A percentile compares a stretch with the other conserved stretches of the same genome.
These are phyloP conservation scores for Tetraselmis chui DNA, from an alignment of 139 green algal species.

Conservation along the genomic window DNA sequence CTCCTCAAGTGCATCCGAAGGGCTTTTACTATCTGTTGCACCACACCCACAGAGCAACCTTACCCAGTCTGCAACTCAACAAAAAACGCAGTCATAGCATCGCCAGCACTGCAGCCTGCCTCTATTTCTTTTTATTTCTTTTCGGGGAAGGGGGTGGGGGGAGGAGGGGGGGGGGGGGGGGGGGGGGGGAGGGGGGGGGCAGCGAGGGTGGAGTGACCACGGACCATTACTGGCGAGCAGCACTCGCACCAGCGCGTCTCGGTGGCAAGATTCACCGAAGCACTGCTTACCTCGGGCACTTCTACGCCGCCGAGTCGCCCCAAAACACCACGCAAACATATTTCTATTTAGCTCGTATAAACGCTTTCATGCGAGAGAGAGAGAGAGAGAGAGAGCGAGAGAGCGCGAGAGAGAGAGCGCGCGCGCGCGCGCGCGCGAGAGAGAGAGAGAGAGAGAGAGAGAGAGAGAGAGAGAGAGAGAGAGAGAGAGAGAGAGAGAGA, in stretches of 20 bases:
- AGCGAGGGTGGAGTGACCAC: background rate
- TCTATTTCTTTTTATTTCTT: too few relatives aligned
- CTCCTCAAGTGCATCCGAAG: conserved; percentile 4
- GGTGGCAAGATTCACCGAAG: conserved; percentile 77
- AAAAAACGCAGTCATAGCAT: too few relatives aligned
- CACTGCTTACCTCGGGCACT: background rate
- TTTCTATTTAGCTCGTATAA: too few relatives aligned
- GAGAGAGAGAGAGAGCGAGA: too few relatives aligned
- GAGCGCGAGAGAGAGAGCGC: too few relatives aligned
- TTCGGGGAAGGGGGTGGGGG: background rate
- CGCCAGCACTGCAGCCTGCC: too few relatives aligned
- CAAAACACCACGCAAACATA: too few relatives aligned
- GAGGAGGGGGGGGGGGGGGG: background rate
- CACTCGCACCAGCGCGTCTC: conserved; percentile 79
- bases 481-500: too few relatives aligned
- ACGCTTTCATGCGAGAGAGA: too few relatives aligned
- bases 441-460: background rate
- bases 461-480: background rate
- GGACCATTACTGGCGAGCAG: conserved; percentile 20
- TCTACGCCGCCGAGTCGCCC: background rate
- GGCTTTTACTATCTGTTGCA: background rate
- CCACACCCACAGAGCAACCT: too few relatives aligned
- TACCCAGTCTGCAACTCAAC: too few relatives aligned
- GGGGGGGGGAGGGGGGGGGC: conserved; percentile 1
- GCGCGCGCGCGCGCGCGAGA: too few relatives aligned